These are phyloP conservation scores for Ceratocystis cacaofunesta DNA, from an alignment of 2,329 filamentous ascomycete species.

Conservation along the genomic window DNA sequence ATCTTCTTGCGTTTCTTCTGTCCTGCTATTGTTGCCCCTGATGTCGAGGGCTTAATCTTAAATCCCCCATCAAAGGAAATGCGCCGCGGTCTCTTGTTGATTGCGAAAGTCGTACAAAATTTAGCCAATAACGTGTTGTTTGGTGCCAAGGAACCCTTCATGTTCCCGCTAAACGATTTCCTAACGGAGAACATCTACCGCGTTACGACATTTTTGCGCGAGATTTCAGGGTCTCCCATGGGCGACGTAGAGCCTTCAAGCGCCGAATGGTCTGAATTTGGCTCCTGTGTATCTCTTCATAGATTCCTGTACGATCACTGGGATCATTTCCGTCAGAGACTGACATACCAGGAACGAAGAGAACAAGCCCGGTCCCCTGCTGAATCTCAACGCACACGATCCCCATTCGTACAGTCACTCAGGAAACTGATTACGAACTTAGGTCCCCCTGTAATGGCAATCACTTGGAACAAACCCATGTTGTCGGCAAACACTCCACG, in stretches of 20 bases:
- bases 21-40: slow-evolving; percentile 55
- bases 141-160: slow-evolving; percentile 56
- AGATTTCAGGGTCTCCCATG: slow-evolving; percentile 48
- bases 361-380: slow-evolving; percentile 40
- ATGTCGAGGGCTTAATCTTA: slow-evolving; percentile 50
- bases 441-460: slow-evolving; percentile 50
- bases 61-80: slow-evolving; percentile 51
- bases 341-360: slow-evolving; percentile 44
- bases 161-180: slow-evolving; percentile 57
- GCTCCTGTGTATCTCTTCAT: slow-evolving; percentile 54
- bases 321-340: slow-evolving; percentile 52
- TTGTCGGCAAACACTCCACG: slow-evolving; percentile 49
- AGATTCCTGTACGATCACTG: slow-evolving; percentile 57
- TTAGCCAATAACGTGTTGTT: slow-evolving; percentile 59
- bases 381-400: slow-evolving; percentile 36
- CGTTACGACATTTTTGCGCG: slow-evolving; percentile 50
- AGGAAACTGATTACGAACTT: slow-evolving; percentile 49
- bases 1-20: slow-evolving; percentile 60
- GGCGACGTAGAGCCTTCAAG: slow-evolving; percentile 28
- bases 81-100: slow-evolving; percentile 51
- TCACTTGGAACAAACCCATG: slow-evolving; percentile 54
- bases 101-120: slow-evolving; percentile 58
- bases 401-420: slow-evolving; percentile 45
- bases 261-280: slow-evolving; percentile 49
- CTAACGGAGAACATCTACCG: slow-evolving; percentile 52